A percentile compares a stretch with the other conserved stretches of the same genome.
phyloP scores from a whole-genome alignment of 441 rosid species.

The Corymbia calophylla region DNA sequence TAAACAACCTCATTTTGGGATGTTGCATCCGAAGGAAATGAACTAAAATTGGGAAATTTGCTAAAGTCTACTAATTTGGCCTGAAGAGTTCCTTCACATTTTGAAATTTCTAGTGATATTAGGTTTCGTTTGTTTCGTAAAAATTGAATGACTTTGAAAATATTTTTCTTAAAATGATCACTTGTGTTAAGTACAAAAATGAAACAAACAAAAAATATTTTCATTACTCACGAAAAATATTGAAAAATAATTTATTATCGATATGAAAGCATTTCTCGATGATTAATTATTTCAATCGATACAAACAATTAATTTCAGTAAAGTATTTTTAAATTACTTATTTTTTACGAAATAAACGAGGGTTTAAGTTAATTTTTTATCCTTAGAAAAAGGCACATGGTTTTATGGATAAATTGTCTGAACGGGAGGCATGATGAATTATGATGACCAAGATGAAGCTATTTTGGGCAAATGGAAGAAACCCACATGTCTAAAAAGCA shows the following conservation, averaged over 20 bases:
- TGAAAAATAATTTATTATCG: not conserved
- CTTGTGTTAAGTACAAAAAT: too few species aligned
- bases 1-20: not conserved
- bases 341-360: too few species aligned
- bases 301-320: too few species aligned
- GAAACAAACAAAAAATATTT: too few species aligned
- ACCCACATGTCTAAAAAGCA: not conserved
- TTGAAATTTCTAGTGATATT: not conserved
- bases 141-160: not conserved
- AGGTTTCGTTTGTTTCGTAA: not conserved
- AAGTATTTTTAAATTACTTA: too few species aligned
- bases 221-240: too few species aligned
- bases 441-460: not conserved
- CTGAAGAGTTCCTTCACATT: not conserved
- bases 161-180: accelerated
- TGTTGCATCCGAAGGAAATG: not conserved
- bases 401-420: not conserved
- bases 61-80: not conserved
- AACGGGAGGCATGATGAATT: not conserved
- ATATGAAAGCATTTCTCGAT: accelerated
- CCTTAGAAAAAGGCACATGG: not conserved
- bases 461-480: not conserved
- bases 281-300: not conserved
- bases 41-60: not conserved
- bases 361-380: not conserved